A percentile compares a stretch with the other conserved stretches of the same genome.
phyloP scores from a whole-genome alignment of 1,284 basidiomycete genomes.

The Moesziomyces parantarcticus region DNA sequence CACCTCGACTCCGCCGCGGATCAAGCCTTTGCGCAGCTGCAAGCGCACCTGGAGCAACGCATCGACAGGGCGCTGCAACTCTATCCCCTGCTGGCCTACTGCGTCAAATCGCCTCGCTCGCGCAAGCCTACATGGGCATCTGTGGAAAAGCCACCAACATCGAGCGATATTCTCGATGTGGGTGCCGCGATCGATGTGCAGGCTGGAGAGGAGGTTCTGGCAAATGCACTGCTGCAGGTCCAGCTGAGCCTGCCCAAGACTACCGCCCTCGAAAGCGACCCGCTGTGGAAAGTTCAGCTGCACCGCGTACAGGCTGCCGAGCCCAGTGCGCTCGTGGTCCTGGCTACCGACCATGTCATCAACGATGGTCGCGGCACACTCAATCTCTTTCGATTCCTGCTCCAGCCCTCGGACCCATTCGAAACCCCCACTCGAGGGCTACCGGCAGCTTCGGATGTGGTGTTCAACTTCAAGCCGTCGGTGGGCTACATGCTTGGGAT shows the following conservation, averaged over 20 bases:
- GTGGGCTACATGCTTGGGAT: conserved; percentile 9
- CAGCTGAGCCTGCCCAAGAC: conserved; percentile 1
- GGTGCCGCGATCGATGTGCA: background rate
- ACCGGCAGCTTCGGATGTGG: conserved; percentile 18
- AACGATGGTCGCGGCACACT: conserved; percentile 35
- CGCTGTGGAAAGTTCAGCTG: conserved; percentile 22
- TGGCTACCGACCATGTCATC: conserved; percentile 31
- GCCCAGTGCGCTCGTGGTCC: conserved; percentile 1
- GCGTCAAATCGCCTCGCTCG: conserved; percentile 10
- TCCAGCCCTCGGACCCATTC: background rate
- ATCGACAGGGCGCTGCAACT: conserved; percentile 8
- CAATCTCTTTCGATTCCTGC: conserved; percentile 22
- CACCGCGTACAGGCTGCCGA: background rate
- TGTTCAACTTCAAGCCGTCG: conserved; percentile 38
- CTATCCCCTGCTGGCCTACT: conserved; percentile 20
- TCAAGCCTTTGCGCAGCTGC: conserved; percentile 2
- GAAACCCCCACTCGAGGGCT: background rate
- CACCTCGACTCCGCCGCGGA: conserved; percentile 7
- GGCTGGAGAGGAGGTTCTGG: background rate
- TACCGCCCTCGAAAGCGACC: conserved; percentile 5
- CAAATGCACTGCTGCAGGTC: background rate
- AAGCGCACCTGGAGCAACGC: conserved; percentile 1
- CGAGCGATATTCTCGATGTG: conserved; percentile 15
- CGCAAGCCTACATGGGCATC: conserved; percentile 12
- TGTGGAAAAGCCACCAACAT: conserved; percentile 8